A percentile compares a stretch with the other conserved stretches of the same genome.
These are phyloP conservation scores for Iberis pinnata DNA, from an alignment of 345 rosid species.

Conservation along the genomic window DNA sequence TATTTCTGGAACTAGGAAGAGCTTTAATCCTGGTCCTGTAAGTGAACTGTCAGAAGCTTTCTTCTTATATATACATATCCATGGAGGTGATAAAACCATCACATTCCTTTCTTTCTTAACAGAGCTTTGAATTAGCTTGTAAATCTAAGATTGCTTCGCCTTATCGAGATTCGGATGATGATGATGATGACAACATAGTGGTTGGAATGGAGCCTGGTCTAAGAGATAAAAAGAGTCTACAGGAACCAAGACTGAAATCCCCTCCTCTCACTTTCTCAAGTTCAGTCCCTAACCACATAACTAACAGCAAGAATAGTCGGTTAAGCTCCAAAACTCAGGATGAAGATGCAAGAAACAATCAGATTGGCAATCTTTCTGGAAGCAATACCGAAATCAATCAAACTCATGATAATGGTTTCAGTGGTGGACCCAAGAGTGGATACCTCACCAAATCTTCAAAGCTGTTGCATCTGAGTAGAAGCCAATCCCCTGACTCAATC, in stretches of 20 bases:
- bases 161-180: too few relatives aligned
- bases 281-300: conserved; percentile 34
- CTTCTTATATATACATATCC: too few relatives aligned
- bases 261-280: conserved; percentile 34
- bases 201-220: conserved; percentile 38
- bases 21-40: conserved; percentile 42
- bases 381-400: conserved; percentile 32
- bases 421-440: conserved; percentile 35
- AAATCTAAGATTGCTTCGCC: conserved; percentile 35
- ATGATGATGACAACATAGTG: conserved; percentile 18
- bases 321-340: conserved; percentile 39
- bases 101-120: conserved; percentile 22
- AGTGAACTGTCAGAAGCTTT: conserved; percentile 34
- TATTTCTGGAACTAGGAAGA: conserved; percentile 41
- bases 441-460: conserved; percentile 39
- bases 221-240: conserved; percentile 35
- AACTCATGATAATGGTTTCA: conserved; percentile 31
- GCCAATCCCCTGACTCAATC: conserved; percentile 34
- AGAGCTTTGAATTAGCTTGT: conserved; percentile 42
- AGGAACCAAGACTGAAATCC: conserved; percentile 37
- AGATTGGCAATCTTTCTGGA: too few relatives aligned
- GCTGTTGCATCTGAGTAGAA: conserved; percentile 29
- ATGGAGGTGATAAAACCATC: too few relatives aligned
- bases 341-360: conserved; percentile 43
- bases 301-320: conserved; percentile 32